A percentile compares a stretch with the other conserved stretches of the same genome.
phyloP scores from a whole-genome alignment of 495 filamentous ascomycete genomes.

The Penicillium simplicissimum region DNA sequence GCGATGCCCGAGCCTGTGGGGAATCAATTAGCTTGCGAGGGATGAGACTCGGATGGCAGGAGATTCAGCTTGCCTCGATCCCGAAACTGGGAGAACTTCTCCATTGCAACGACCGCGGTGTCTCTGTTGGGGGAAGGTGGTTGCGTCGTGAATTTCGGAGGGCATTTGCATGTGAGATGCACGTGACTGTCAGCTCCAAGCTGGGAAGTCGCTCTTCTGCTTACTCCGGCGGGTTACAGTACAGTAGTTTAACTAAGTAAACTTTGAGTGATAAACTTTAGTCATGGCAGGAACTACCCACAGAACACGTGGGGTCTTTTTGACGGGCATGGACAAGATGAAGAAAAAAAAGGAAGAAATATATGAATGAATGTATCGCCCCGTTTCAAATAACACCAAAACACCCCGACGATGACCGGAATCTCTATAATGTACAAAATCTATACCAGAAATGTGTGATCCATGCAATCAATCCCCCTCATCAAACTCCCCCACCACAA shows the following conservation, averaged over 20 bases:
- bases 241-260: too few relatives aligned
- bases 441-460: background rate
- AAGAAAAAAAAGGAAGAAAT: background rate
- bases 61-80: slow-evolving; percentile 69
- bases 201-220: background rate
- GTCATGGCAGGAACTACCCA: background rate
- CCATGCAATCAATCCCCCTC: slow-evolving; percentile 10
- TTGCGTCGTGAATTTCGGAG: slow-evolving; percentile 3
- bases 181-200: slow-evolving; percentile 12
- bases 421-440: slow-evolving; percentile 22
- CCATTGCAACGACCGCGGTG: slow-evolving; percentile 57
- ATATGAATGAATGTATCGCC: background rate
- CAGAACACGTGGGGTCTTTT: background rate
- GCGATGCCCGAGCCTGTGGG: slow-evolving; percentile 86
- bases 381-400: background rate
- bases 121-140: background rate
- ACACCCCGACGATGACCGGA: slow-evolving; percentile 4
- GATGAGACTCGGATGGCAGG: background rate
- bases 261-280: too few relatives aligned
- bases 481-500: slow-evolving; percentile 31
- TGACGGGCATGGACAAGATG: too few relatives aligned
- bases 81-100: slow-evolving; percentile 95
- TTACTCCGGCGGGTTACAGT: too few relatives aligned
- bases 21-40: background rate
- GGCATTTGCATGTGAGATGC: slow-evolving; percentile 22